A percentile compares a stretch with the other conserved stretches of the same genome.
phyloP scores from a whole-genome alignment of 2,329 filamentous ascomycete genomes.

The Chrysoporthe cubensis region DNA sequence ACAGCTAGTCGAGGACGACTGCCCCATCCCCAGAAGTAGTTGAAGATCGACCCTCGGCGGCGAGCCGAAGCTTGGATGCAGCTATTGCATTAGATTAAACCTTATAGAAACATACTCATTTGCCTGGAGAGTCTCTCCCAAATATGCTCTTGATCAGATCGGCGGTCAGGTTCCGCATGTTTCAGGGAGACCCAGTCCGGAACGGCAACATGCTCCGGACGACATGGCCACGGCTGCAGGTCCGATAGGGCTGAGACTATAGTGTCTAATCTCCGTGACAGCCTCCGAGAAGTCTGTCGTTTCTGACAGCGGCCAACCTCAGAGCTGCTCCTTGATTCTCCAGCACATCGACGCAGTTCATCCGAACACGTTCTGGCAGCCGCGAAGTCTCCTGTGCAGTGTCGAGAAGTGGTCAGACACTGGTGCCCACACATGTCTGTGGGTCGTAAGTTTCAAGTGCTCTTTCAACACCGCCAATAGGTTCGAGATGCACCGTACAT shows the following conservation, averaged over 20 bases:
- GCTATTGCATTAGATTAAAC: too few species aligned
- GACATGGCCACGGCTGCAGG: background rate
- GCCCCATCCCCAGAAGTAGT: too few species aligned
- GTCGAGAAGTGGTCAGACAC: conserved; percentile 7
- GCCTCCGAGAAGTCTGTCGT: background rate
- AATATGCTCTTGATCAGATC: background rate
- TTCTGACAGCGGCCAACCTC: background rate
- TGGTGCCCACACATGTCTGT: conserved; percentile 16
- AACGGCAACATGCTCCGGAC: background rate
- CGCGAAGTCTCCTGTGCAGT: background rate
- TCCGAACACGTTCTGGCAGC: background rate
- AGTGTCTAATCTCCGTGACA: background rate
- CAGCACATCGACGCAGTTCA: background rate
- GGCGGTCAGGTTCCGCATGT: background rate
- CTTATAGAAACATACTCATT: too few species aligned
- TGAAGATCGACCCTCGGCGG: too few species aligned
- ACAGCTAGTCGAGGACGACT: background rate
- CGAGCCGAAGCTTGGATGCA: too few species aligned
- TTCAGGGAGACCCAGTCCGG: background rate
- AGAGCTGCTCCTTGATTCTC: background rate
- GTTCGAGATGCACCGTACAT: background rate
- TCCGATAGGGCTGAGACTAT: background rate
- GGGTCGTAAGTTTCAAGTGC: conserved; percentile 23
- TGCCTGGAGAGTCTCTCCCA: too few species aligned
- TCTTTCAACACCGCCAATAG: background rate